Percentiles rank a stretch among this genome's conserved stretches.
Conservation (phyloP, 352 stramenopile species). For the Blastocystis sp. region DNA sequence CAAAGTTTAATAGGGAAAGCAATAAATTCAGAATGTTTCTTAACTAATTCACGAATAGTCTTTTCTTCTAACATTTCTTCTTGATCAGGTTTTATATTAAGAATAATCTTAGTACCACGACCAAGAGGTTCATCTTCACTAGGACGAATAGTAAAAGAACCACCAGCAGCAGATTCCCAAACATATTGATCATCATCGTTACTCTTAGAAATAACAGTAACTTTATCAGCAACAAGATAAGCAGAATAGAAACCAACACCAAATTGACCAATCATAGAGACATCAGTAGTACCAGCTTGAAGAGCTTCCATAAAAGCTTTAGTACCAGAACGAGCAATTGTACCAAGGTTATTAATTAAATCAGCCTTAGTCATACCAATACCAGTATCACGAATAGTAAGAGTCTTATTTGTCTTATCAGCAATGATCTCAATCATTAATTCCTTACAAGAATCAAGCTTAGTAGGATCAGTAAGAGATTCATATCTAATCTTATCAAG, state of each 20-base stretch:
- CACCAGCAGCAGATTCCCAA: slow-evolving; percentile 84
- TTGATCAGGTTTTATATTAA: slow-evolving; percentile 97
- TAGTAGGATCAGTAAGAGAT: slow-evolving; percentile 75
- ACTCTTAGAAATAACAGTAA: slow-evolving; percentile 90
- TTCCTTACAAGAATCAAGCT: slow-evolving; percentile 83
- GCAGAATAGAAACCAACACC: slow-evolving; percentile 98
- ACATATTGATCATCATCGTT: slow-evolving; percentile 92
- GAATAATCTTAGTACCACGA: slow-evolving; percentile 83
- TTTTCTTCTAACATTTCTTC: slow-evolving; percentile 92
- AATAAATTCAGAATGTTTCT: slow-evolving; percentile 99
- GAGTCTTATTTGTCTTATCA: slow-evolving; percentile 95
- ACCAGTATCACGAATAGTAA: slow-evolving; percentile 93
- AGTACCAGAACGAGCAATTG: slow-evolving; percentile 96
- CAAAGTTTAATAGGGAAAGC: slow-evolving; percentile 97
- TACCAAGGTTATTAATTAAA: slow-evolving; percentile 96
- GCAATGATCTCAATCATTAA: slow-evolving; percentile 94
- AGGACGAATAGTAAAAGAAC: slow-evolving; percentile 79
- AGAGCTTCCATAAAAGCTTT: slow-evolving; percentile 99
- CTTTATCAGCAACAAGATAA: slow-evolving; percentile 94
- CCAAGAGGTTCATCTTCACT: slow-evolving; percentile 48
- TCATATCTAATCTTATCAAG: slow-evolving; percentile 90
- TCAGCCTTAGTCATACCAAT: slow-evolving; percentile 99
- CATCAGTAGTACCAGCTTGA: slow-evolving; percentile 73
- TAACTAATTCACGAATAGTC: slow-evolving; percentile 92
- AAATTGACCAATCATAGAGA: slow-evolving; percentile 99